A percentile compares a stretch with the other conserved stretches of the same genome.
Evolutionary conservation across 2,329 filamentous ascomycete species (phyloP).

Genomic region (Colletotrichum sp.): DNA sequence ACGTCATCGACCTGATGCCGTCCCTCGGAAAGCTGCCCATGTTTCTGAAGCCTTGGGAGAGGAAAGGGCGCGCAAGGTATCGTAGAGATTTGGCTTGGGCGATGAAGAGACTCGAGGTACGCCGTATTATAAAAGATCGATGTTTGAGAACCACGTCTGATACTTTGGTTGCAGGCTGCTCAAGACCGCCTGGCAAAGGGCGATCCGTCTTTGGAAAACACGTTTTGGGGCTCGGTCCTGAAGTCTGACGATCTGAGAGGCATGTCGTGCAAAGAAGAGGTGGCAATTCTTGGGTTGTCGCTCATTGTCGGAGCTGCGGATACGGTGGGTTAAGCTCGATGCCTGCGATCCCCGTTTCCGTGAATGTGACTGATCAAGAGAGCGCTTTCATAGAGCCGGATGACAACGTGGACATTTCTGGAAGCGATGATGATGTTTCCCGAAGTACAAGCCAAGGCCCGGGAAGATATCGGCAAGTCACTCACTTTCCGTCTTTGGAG

Average conservation of each 20-base stretch:
- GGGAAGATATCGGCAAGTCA: background rate
- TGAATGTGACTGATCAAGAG: background rate
- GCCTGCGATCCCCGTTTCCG: fast-evolving
- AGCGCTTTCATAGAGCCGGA: background rate
- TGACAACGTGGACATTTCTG: background rate
- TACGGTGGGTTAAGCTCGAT: background rate
- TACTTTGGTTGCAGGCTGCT: background rate
- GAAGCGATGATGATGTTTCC: background rate
- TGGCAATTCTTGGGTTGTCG: background rate
- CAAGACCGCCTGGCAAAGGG: background rate
- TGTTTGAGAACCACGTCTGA: background rate
- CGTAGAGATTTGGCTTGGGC: background rate
- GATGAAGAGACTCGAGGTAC: background rate
- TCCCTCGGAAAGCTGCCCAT: background rate
- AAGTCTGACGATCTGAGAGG: background rate
- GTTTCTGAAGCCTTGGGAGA: background rate
- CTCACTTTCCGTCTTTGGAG: background rate
- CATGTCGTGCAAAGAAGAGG: background rate
- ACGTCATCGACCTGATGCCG: background rate
- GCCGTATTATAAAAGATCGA: too few relatives aligned
- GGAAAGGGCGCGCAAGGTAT: background rate
- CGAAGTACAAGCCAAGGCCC: background rate
- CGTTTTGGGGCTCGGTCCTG: background rate
- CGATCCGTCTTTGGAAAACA: background rate
- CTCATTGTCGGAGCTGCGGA: background rate